A percentile compares a stretch with the other conserved stretches of the same genome.
Conservation (phyloP, 345 rosid genomes). For the Alliaria petiolata region DNA sequence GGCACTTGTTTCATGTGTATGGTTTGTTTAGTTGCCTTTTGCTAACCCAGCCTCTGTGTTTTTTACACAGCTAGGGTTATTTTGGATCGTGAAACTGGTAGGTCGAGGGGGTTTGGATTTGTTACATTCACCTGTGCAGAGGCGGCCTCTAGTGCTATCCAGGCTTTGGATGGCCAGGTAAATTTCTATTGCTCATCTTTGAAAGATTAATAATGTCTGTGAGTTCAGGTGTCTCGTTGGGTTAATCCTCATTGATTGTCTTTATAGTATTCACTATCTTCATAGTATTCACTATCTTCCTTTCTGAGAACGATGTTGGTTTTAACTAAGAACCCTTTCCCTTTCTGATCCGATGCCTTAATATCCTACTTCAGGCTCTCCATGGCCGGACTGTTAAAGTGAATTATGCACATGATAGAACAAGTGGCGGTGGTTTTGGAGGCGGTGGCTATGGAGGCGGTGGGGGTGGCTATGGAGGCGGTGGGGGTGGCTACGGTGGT, state of each 20-base stretch:
- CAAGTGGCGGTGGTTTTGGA: constrained; percentile 39
- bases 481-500: constrained; percentile 4
- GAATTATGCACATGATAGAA: constrained; percentile 71
- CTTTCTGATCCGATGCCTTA: background rate
- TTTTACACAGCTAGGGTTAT: constrained; percentile 69
- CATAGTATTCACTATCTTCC: background rate
- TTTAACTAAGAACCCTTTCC: background rate
- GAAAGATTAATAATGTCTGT: background rate
- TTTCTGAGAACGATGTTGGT: background rate
- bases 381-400: constrained; percentile 77
- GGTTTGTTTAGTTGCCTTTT: background rate
- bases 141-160: constrained; percentile 87
- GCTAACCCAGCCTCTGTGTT: constrained; percentile 1
- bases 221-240: background rate
- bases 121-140: constrained; percentile 59
- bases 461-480: no score
- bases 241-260: background rate
- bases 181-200: background rate
- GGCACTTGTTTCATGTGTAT: background rate
- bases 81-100: constrained; percentile 84
- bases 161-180: constrained; percentile 97
- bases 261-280: background rate
- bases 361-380: constrained; percentile 49
- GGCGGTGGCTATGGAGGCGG: no score
- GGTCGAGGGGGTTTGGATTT: constrained; percentile 95